These are phyloP conservation scores for Whalleya microplaca DNA, from an alignment of 2,329 filamentous ascomycete species.

Conservation along the genomic window DNA sequence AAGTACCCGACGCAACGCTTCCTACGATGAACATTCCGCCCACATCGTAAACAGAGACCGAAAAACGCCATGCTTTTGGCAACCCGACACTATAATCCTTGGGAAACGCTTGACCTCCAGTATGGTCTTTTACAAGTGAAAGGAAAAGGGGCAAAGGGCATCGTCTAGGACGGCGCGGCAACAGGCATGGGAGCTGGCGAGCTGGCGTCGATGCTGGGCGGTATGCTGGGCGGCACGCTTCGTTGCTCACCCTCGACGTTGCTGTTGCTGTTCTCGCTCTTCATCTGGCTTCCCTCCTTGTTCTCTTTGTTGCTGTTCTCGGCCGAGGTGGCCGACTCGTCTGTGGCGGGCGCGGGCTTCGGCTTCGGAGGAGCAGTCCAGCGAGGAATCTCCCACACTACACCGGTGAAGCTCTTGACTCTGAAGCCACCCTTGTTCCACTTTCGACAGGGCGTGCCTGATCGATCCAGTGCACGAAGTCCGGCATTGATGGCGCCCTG, in stretches of 20 bases:
- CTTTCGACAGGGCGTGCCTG: conserved; percentile 87
- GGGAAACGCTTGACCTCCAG: neutral
- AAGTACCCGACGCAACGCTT: conserved; percentile 1
- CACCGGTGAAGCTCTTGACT: conserved; percentile 91
- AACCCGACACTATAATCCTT: conserved; percentile 21
- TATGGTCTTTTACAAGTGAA: neutral
- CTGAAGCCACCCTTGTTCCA: conserved; percentile 84
- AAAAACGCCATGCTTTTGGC: conserved; percentile 34
- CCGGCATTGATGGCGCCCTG: conserved; percentile 97
- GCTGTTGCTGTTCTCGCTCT: conserved; percentile 48
- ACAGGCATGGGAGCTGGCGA: conserved; percentile 57
- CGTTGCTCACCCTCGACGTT: conserved; percentile 56
- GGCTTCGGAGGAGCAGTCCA: conserved; percentile 77
- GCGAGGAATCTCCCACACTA: conserved; percentile 77
- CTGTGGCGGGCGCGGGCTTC: conserved; percentile 48
- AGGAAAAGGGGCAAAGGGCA: neutral
- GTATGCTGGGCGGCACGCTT: conserved; percentile 52
- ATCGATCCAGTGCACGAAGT: conserved; percentile 89
- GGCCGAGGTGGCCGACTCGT: conserved; percentile 50
- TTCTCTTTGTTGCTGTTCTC: conserved; percentile 66
- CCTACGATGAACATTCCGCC: neutral
- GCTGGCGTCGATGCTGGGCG: conserved; percentile 54
- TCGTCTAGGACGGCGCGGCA: conserved; percentile 45
- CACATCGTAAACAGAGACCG: neutral
- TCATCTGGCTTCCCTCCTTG: conserved; percentile 58